These are phyloP conservation scores for Buxus sempervirens DNA, from an alignment of 164 flowering plant genomes.

Conservation along the genomic window DNA sequence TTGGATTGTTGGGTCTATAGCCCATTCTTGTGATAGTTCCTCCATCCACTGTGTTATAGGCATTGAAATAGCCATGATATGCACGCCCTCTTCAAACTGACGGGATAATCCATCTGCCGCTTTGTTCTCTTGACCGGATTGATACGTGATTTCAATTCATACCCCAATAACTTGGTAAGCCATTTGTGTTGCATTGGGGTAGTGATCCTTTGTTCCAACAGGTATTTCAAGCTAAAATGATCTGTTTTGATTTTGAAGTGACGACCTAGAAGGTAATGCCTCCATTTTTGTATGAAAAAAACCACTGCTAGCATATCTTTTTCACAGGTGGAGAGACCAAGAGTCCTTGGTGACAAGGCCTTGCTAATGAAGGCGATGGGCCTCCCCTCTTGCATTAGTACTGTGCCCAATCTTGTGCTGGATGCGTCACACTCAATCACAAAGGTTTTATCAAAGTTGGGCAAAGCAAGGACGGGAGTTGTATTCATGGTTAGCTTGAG, in stretches of 20 bases:
- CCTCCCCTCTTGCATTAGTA: background rate
- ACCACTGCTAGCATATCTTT: constrained; percentile 1
- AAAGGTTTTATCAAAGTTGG: background rate
- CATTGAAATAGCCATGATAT: background rate
- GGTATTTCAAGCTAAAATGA: background rate
- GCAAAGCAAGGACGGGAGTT: background rate
- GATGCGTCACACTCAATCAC: background rate
- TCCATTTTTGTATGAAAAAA: background rate
- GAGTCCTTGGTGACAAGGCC: background rate
- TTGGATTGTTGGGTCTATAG: background rate
- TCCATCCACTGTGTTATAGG: background rate
- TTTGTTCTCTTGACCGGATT: constrained; percentile 3
- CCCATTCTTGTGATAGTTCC: background rate
- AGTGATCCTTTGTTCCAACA: background rate
- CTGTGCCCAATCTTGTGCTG: background rate
- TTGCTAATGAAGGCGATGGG: background rate
- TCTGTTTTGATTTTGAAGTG: background rate
- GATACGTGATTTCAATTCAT: background rate
- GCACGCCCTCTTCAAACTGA: background rate
- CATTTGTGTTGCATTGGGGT: background rate
- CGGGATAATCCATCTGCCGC: constrained; percentile 5
- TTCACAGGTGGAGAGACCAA: background rate
- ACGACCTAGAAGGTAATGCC: background rate
- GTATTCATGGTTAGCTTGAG: background rate
- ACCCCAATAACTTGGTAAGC: background rate